phyloP scores from a whole-genome alignment of 1,284 basidiomycete genomes.

The Boletellus deceptivus region DNA sequence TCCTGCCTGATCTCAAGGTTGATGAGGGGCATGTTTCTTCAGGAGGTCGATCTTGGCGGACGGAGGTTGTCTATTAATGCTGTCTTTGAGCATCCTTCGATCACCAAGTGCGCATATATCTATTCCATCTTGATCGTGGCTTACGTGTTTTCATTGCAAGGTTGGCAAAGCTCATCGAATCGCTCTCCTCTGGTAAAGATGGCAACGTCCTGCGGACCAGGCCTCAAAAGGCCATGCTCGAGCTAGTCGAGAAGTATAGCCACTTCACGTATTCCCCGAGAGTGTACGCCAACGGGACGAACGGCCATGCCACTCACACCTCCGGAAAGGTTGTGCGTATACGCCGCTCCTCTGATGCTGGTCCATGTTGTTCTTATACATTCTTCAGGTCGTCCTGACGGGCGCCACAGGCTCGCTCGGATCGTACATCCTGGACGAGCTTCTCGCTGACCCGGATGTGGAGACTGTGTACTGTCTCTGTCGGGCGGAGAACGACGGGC shows the following conservation, averaged over 20 bases:
- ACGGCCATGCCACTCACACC: not conserved
- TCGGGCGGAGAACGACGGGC: conserved; percentile 41
- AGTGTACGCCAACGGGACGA: not conserved
- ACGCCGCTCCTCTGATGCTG: no score
- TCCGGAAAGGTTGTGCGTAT: conserved; percentile 13
- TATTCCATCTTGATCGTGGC: no score
- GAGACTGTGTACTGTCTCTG: conserved; percentile 51
- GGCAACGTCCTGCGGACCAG: conserved; percentile 2
- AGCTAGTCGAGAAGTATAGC: conserved; percentile 27
- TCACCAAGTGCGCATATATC: no score
- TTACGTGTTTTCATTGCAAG: no score
- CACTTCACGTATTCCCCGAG: conserved; percentile 8
- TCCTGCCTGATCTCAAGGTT: not conserved
- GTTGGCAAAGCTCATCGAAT: conserved; percentile 11
- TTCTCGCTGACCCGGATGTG: conserved; percentile 39
- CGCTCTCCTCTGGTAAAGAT: conserved; percentile 15
- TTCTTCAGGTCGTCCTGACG: conserved; percentile 44
- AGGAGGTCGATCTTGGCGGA: conserved; percentile 27
- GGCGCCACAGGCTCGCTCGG: conserved; percentile 65
- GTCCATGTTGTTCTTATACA: not conserved
- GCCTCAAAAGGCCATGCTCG: conserved; percentile 21
- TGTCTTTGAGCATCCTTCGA: no score
- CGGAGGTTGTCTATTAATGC: conserved; percentile 9
- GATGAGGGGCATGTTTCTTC: conserved; percentile 33
- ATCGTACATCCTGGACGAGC: conserved; percentile 52